Evolutionary conservation across 768 basidiomycete genomes (phyloP).

Genomic region (Suillus americanus): DNA sequence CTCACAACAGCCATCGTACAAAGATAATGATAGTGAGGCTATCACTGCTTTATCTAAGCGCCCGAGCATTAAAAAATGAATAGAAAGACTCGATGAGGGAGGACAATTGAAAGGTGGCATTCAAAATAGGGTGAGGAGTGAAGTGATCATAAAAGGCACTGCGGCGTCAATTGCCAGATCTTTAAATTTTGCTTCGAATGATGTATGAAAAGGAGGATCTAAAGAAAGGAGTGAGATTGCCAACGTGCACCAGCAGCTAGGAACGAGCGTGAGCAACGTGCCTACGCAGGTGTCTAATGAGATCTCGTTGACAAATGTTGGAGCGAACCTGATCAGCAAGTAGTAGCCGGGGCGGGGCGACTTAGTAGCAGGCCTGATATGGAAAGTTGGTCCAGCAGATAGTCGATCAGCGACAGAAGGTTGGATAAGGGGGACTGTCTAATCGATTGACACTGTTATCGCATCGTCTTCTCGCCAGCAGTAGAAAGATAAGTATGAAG

Average conservation of each 20-base stretch:
- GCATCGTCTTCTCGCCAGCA: no score
- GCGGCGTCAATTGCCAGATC: neutral
- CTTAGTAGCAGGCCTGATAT: neutral
- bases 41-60: neutral
- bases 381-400: neutral
- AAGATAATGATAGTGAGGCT: neutral
- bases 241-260: neutral
- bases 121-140: neutral
- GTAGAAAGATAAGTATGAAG: neutral
- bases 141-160: neutral
- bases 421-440: neutral
- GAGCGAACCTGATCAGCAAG: neutral
- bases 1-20: neutral
- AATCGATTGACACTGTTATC: neutral
- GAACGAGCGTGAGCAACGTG: neutral
- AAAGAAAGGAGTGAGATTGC: neutral
- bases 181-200: neutral
- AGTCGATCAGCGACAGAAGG: no score
- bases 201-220: slow-evolving; percentile 1
- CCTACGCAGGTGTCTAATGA: neutral
- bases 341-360: neutral
- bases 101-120: neutral
- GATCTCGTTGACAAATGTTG: neutral
- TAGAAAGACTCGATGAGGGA: neutral
- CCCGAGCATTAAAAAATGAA: neutral